phyloP scores from a whole-genome alignment of 768 basidiomycete species.

The Lentinula lateritia region DNA sequence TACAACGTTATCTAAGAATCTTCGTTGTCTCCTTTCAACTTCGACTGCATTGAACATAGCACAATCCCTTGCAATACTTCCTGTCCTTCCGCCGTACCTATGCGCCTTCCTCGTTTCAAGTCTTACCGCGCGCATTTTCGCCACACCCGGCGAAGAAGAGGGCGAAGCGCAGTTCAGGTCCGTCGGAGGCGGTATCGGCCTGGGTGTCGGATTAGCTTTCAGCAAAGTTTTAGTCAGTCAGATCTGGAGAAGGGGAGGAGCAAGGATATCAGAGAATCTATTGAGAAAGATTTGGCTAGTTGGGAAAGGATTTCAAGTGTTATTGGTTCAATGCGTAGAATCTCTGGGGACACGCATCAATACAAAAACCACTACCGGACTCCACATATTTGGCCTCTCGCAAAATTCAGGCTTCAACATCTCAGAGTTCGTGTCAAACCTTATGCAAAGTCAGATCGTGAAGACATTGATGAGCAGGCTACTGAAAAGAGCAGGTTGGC shows the following conservation, averaged over 20 bases:
- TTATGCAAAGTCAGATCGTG: background rate
- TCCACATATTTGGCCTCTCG: background rate
- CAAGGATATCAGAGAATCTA: background rate
- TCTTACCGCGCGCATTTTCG: conserved; percentile 37
- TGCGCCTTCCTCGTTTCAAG: conserved; percentile 52
- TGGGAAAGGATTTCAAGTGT: background rate
- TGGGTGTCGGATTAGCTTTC: conserved; percentile 13
- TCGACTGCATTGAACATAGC: conserved; percentile 21
- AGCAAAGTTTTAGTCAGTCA: background rate
- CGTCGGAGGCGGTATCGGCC: conserved; percentile 44
- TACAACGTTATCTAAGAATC: conserved; percentile 5
- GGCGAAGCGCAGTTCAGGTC: conserved; percentile 68
- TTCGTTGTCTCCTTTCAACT: conserved; percentile 16
- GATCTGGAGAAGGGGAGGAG: background rate
- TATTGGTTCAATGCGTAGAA: background rate
- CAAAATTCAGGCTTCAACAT: too few species aligned
- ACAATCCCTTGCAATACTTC: conserved; percentile 29
- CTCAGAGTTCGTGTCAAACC: background rate
- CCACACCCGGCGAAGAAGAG: conserved; percentile 52
- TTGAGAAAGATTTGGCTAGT: background rate
- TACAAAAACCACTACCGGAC: background rate
- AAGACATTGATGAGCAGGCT: background rate
- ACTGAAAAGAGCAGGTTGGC: background rate
- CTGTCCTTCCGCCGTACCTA: conserved; percentile 44
- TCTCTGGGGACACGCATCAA: background rate